Conservation (phyloP, 108 stramenopile species). For the Bacterosira constricta region DNA sequence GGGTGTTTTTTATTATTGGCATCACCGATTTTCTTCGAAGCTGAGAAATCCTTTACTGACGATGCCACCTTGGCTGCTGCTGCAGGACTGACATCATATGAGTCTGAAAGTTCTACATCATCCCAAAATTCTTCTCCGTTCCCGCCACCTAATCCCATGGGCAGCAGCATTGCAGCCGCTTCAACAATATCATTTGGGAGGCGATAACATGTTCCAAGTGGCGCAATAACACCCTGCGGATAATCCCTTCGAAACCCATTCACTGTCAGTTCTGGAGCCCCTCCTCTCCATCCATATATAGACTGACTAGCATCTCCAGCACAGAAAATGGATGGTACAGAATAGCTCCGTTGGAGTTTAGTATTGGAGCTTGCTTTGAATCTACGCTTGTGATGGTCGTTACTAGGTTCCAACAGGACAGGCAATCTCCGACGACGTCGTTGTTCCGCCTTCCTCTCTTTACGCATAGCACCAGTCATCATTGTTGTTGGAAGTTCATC, state of each 20-base stretch:
- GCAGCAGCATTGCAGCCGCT: conserved; percentile 49
- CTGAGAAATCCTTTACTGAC: background rate
- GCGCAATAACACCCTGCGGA: conserved; percentile 64
- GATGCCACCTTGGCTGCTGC: conserved; percentile 39
- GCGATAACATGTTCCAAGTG: conserved; percentile 52
- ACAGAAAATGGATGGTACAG: conserved; percentile 54
- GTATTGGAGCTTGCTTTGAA: conserved; percentile 2
- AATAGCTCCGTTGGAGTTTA: conserved; percentile 21
- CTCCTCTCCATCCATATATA: conserved; percentile 68
- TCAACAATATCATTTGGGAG: conserved; percentile 52
- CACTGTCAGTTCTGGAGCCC: conserved; percentile 56
- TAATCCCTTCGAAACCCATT: conserved; percentile 56
- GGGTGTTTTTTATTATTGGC: background rate
- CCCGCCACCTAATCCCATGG: background rate
- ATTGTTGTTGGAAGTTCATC: conserved; percentile 1
- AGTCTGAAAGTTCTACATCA: background rate
- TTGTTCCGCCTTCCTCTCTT: conserved; percentile 10
- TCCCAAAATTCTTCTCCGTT: background rate
- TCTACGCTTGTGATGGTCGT: background rate
- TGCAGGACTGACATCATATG: conserved; percentile 50
- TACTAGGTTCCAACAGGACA: conserved; percentile 32
- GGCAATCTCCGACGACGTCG: conserved; percentile 13
- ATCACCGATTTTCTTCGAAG: too few relatives aligned
- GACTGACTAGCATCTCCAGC: conserved; percentile 61
- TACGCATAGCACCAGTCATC: background rate